Evolutionary conservation across 2,329 filamentous ascomycete species (phyloP), one percentile per base, ranked within the genome.

Genomic region (Magnaporthiopsis rhizophila): DNA sequence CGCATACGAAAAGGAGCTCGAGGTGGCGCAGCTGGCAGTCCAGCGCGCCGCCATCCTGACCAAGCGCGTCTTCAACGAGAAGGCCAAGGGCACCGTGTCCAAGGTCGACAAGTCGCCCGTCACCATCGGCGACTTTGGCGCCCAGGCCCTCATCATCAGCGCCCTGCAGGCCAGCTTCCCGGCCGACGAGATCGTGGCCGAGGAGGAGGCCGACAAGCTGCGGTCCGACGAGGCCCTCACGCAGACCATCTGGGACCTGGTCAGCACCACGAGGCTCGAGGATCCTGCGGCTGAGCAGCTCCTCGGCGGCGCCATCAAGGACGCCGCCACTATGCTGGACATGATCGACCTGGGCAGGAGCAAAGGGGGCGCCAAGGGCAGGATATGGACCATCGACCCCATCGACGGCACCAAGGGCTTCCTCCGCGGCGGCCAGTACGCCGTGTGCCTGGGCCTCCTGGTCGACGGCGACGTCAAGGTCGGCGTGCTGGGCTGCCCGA

Each of bases 321-420:
- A 76, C 66, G 81, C 83, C 61, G 82, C 87, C 64, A 78, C 77
- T 56, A 84, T 84, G 82, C 71, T 85, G 62, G 80, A 85, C 68
- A 78, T 88, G 56, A 87, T 91, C 69, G 89, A 91, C 78, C 76
- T 77, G 66, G 89, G 89, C 58, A 85, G 84, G 73, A 91, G 88
- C 76, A 78, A 84, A 65, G 92, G 92, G 66, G 92, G 92, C 34
- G 76, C 79, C 66, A 83, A 80, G 68, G 92, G 92, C 67, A 84
- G 95, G 69, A 91, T 98, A 76, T 99, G 95, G 95, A 91, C 94
- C 57, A 87, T 99, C 65, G 95, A 99, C 77, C 95, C 95, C 66
- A 97, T 99, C 67, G 95, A 99, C 76, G 95, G 95, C 69, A 99
- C 95, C 64, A 97, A 97, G 80, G 96, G 95, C 36, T 99, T 99